phyloP scores from a whole-genome alignment of 169 alveolate genomes.

The Plasmodium berghei region DNA sequence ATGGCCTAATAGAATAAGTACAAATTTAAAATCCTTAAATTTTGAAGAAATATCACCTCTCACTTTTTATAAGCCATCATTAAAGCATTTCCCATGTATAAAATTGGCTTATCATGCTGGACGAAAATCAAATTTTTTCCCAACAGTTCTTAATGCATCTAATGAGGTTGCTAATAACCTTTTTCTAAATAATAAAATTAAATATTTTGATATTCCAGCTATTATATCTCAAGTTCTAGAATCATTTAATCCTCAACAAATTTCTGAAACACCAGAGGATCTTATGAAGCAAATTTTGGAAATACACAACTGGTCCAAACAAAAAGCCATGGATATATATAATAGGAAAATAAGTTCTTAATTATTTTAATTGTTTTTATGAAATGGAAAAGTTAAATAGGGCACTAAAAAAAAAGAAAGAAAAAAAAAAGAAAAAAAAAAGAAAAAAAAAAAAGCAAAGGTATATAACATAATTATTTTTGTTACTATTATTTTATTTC shows the following conservation, averaged over 20 bases:
- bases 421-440: neutral
- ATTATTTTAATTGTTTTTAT: neutral
- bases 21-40: slow-evolving; percentile 65
- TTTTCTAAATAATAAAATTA: slow-evolving; percentile 79
- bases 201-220: slow-evolving; percentile 78
- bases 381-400: neutral
- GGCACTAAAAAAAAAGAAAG: neutral
- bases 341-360: neutral
- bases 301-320: slow-evolving; percentile 26
- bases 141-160: slow-evolving; percentile 90
- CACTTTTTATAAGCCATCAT: slow-evolving; percentile 81
- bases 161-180: slow-evolving; percentile 88
- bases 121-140: slow-evolving; percentile 84
- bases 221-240: slow-evolving; percentile 74
- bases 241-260: slow-evolving; percentile 25
- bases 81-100: slow-evolving; percentile 86
- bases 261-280: slow-evolving; percentile 46
- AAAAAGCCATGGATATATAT: slow-evolving; percentile 41
- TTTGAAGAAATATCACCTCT: slow-evolving; percentile 77
- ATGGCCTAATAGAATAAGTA: slow-evolving; percentile 83
- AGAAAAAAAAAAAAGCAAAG: neutral
- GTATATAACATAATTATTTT: neutral
- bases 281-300: slow-evolving; percentile 48
- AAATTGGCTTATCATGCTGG: slow-evolving; percentile 89
- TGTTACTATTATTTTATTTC: neutral